phyloP scores from a whole-genome alignment of 345 rosid species.

The Hibiscus syriacus region DNA sequence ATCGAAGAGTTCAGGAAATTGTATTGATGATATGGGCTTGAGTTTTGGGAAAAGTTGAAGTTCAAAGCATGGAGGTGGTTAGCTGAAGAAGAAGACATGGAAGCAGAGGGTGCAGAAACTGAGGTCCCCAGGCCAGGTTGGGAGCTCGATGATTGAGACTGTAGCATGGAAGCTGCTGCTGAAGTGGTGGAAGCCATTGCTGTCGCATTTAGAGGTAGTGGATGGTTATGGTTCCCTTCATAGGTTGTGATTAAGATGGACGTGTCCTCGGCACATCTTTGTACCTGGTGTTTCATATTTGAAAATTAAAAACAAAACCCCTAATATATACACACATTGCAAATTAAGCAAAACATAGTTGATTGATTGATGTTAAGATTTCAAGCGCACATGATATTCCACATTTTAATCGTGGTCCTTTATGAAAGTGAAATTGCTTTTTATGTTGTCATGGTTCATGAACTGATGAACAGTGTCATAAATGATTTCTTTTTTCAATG shows the following conservation, averaged over 20 bases:
- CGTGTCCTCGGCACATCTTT: slow-evolving; percentile 31
- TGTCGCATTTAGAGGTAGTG: slow-evolving; percentile 33
- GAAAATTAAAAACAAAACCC: no score
- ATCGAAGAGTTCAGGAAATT: slow-evolving; percentile 32
- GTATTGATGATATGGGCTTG: slow-evolving; percentile 15
- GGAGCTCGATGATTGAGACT: slow-evolving; percentile 26
- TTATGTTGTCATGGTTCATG: background rate
- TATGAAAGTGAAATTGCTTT: background rate
- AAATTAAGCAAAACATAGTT: no score
- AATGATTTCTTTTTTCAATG: background rate
- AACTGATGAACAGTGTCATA: background rate
- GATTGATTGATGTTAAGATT: no score
- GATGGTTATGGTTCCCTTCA: slow-evolving; percentile 38
- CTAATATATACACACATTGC: no score
- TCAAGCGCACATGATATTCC: no score
- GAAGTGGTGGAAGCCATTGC: slow-evolving; percentile 39
- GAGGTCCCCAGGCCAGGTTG: slow-evolving; percentile 16
- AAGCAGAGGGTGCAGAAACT: slow-evolving; percentile 6
- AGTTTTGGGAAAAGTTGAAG: slow-evolving; percentile 19
- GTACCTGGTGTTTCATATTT: slow-evolving; percentile 20
- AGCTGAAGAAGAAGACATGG: slow-evolving; percentile 7
- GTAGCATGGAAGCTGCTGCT: slow-evolving; percentile 33
- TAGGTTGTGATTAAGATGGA: slow-evolving; percentile 29
- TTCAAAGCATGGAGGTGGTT: slow-evolving; percentile 20
- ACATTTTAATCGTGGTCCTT: no score